Evolutionary conservation across 768 basidiomycete genomes (phyloP).

Genomic region (Kwoniella mangroviensis): DNA sequence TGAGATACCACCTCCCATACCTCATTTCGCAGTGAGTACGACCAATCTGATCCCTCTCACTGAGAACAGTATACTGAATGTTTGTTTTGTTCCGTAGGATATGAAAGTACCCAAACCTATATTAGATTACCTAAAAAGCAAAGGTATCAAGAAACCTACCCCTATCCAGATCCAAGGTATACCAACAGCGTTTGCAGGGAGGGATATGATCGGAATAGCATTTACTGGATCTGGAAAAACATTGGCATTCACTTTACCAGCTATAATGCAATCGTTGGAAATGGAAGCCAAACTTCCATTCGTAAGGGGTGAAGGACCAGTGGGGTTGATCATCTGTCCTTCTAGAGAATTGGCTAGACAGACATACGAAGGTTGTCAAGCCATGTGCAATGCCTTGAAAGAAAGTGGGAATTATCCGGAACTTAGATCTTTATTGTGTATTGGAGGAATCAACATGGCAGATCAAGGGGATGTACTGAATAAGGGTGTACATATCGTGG

Average conservation of each 20-base stretch:
- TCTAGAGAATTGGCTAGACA: slow-evolving; percentile 96
- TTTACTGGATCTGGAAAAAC: slow-evolving; percentile 99
- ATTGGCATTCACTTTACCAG: slow-evolving; percentile 94
- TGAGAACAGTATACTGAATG: too few relatives aligned
- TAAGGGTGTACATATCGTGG: slow-evolving; percentile 92
- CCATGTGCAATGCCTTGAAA: slow-evolving; percentile 82
- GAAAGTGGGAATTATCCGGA: slow-evolving; percentile 77
- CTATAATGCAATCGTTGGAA: slow-evolving; percentile 95
- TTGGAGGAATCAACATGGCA: slow-evolving; percentile 97
- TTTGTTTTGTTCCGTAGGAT: slow-evolving; percentile 64
- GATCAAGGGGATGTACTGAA: slow-evolving; percentile 91
- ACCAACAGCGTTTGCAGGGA: slow-evolving; percentile 93
- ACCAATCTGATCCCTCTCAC: too few relatives aligned
- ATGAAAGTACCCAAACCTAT: slow-evolving; percentile 97
- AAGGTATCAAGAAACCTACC: slow-evolving; percentile 83
- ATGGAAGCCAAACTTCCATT: slow-evolving; percentile 90
- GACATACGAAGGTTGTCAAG: slow-evolving; percentile 90
- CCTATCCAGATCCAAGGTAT: slow-evolving; percentile 98
- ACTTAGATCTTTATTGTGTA: slow-evolving; percentile 86
- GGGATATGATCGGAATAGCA: slow-evolving; percentile 98
- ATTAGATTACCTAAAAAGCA: slow-evolving; percentile 77
- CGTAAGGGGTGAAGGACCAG: slow-evolving; percentile 90
- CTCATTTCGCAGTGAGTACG: slow-evolving; percentile 73
- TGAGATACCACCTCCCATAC: slow-evolving; percentile 89
- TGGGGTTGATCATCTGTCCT: slow-evolving; percentile 95